Evolutionary conservation across 495 filamentous ascomycete genomes (phyloP).

Genomic region (Ramalina intermedia): DNA sequence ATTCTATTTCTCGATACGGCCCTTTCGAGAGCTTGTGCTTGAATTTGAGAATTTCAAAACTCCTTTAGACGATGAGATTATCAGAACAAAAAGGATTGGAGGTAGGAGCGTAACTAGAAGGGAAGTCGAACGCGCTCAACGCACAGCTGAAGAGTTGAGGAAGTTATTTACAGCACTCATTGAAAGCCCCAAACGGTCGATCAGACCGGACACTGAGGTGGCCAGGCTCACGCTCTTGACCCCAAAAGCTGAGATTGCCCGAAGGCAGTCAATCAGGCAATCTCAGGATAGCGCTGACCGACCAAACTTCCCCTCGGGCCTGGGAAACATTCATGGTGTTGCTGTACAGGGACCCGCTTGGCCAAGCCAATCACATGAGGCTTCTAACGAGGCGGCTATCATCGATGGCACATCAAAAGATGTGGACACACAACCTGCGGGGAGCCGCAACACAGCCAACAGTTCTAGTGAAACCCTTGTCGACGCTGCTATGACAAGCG

Average conservation of each 20-base stretch:
- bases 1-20: constrained; percentile 81
- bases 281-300: neutral
- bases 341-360: constrained; percentile 38
- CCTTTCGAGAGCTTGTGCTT: constrained; percentile 67
- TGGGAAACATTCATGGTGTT: constrained; percentile 38
- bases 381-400: constrained; percentile 14
- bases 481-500: constrained; percentile 15
- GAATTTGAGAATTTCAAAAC: constrained; percentile 54
- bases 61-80: constrained; percentile 41
- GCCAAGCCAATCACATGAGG: constrained; percentile 14
- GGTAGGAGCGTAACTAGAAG: constrained; percentile 39
- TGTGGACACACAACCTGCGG: constrained; percentile 17
- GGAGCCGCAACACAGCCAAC: constrained; percentile 17
- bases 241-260: constrained; percentile 41
- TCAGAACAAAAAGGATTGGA: constrained; percentile 52
- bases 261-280: constrained; percentile 35
- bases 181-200: constrained; percentile 33
- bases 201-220: constrained; percentile 60
- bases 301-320: constrained; percentile 3
- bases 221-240: constrained; percentile 67
- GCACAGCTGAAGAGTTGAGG: constrained; percentile 57
- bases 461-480: constrained; percentile 40
- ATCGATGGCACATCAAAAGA: constrained; percentile 5
- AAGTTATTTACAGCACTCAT: constrained; percentile 61
- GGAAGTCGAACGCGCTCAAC: constrained; percentile 53